Conservation (phyloP, 1,284 basidiomycete species). For the Gymnopus androsaceus region DNA sequence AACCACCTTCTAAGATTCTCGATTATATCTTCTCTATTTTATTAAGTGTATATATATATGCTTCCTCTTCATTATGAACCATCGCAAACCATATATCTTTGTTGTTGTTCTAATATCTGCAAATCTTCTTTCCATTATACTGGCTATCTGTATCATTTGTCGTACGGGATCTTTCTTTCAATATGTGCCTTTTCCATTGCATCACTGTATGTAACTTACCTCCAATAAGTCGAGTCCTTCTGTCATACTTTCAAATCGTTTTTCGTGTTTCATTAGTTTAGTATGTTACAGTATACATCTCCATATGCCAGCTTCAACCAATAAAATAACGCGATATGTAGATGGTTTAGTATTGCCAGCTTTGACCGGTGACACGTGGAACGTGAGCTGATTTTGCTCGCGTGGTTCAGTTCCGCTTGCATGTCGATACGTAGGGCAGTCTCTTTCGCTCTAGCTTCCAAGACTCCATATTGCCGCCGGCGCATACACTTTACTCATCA, state of each 20-base stretch:
- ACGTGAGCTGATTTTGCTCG: neutral
- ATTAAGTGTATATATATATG: neutral
- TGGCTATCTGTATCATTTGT: too few relatives aligned
- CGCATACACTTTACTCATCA: conserved; percentile 37
- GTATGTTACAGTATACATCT: too few relatives aligned
- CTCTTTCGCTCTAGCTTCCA: neutral
- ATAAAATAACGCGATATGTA: too few relatives aligned
- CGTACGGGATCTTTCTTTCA: too few relatives aligned
- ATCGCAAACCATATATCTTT: neutral
- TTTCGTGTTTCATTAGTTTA: too few relatives aligned
- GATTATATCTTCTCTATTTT: neutral
- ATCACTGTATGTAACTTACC: too few relatives aligned
- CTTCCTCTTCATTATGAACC: neutral
- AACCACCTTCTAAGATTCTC: neutral
- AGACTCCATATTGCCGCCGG: neutral
- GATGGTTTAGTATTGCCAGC: neutral
- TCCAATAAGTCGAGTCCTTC: too few relatives aligned
- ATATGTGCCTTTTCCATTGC: too few relatives aligned
- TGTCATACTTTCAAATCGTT: too few relatives aligned
- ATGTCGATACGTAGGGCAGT: too few relatives aligned
- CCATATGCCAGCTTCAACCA: too few relatives aligned
- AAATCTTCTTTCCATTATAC: neutral
- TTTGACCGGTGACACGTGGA: neutral
- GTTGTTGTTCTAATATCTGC: neutral
- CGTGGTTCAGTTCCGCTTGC: too few relatives aligned